Evolutionary conservation across 164 flowering plant species (phyloP), one percentile per base, ranked within the genome.

Genomic region (Aristolochia fimbriata): DNA sequence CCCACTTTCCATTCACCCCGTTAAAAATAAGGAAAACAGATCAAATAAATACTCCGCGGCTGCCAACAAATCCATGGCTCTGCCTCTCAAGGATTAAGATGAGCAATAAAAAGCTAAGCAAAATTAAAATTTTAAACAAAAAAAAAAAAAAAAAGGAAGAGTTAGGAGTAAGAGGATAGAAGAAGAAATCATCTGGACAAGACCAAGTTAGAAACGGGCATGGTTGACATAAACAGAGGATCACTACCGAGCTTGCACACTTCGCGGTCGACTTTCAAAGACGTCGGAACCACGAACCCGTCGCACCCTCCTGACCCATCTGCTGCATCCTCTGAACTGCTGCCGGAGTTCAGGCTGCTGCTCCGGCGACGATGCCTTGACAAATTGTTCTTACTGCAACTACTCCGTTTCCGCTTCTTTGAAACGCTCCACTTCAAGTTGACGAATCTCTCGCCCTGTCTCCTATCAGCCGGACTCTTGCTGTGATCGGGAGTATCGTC

Each of bases 181-280:
- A 4, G 45, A 56, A 47, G 30, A 23, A n/a, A 41, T 87, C 79
- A 86, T 70, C 81, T 76, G 23, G 91, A 83, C 94, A 91, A 76
- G 15, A 91, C 94, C 80, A 88, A 70, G 81, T 70, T 84, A 27
- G 91, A 59, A 63, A 84, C 64, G 31, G 77, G 77, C 55, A 76
- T 75, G n/a, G 63, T 70, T 51, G 64, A 41, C 59, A 65, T 69
- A 46, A 83, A 79, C 4, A 70, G 68, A 60, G 82, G 67, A 59
- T 79, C 84, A 6, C 79, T 72, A 9, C 62, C 47, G 60, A 67
- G 82, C 53, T 86, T 88, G 84, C 94, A 88, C 66, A 83, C 83
- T 24, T 88, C 96, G 11, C 47, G 67, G 71, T 86, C 88, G 19
- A 77, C 71, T 64, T 73, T 81, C 70, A 79, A 11, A 19, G 82